phyloP scores from a whole-genome alignment of 306 rosid genomes.

The Corylus americana region DNA sequence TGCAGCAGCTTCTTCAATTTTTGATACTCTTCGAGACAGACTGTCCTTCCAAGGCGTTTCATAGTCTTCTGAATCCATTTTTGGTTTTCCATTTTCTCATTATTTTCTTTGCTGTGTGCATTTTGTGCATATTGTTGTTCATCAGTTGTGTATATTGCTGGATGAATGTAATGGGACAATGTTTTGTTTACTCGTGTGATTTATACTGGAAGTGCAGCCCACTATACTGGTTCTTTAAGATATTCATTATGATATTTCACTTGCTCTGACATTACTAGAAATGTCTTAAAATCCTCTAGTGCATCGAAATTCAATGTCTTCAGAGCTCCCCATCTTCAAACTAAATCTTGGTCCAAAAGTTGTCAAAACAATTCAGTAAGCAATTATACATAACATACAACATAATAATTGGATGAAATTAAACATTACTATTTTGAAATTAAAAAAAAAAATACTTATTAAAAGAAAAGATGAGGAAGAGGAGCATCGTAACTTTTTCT shows the following conservation, averaged over 20 bases:
- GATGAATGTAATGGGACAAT: constrained; percentile 17
- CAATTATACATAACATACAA: too few relatives aligned
- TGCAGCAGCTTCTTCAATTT: constrained; percentile 75
- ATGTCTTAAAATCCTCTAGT: too few relatives aligned
- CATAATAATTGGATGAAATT: too few relatives aligned
- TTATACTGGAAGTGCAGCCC: not conserved
- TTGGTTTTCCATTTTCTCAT: not conserved
- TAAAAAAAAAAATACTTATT: too few relatives aligned
- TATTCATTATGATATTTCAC: not conserved
- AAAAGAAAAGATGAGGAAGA: too few relatives aligned
- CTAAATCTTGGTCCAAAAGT: too few relatives aligned
- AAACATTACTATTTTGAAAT: too few relatives aligned
- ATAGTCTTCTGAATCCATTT: constrained; percentile 22
- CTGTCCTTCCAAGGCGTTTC: constrained; percentile 77
- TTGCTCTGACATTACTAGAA: not conserved
- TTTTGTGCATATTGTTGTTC: constrained; percentile 41
- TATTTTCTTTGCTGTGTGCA: not conserved
- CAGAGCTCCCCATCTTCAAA: too few relatives aligned
- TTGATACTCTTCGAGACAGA: constrained; percentile 87
- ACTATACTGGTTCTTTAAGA: not conserved
- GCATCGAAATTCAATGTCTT: too few relatives aligned
- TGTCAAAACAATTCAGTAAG: too few relatives aligned
- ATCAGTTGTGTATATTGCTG: constrained; percentile 29
- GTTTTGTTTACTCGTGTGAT: not conserved
- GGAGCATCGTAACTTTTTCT: too few relatives aligned